phyloP scores from a whole-genome alignment of 2,329 filamentous ascomycete genomes.

The Lasiodiplodia sp. region DNA sequence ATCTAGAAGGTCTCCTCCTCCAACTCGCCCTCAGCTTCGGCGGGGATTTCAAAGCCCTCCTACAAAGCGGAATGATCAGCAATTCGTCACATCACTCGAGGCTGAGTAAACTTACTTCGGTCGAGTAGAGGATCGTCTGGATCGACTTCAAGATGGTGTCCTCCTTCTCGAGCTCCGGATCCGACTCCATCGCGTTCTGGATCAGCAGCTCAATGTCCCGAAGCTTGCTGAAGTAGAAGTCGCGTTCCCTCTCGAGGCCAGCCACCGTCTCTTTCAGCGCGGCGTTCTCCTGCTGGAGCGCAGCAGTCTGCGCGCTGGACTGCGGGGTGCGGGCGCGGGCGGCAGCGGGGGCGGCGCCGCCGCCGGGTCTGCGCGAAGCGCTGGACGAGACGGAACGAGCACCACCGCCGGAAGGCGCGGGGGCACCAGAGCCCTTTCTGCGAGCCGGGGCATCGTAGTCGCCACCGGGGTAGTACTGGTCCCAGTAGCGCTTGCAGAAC shows the following conservation, averaged over 20 bases:
- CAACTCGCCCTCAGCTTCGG: conserved; percentile 72
- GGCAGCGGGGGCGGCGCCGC: conserved; percentile 47
- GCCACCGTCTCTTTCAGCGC: conserved; percentile 94
- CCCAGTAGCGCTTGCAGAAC: conserved; percentile 97
- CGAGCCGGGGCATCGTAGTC: conserved; percentile 92
- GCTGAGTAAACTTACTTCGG: conserved; percentile 65
- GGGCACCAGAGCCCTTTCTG: conserved; percentile 77
- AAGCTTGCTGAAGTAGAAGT: conserved; percentile 99
- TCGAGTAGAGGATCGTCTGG: conserved; percentile 95
- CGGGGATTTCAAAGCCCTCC: conserved; percentile 79
- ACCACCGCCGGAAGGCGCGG: conserved; percentile 54
- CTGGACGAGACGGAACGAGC: conserved; percentile 53
- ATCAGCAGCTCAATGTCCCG: conserved; percentile 95
- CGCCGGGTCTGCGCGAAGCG: conserved; percentile 53
- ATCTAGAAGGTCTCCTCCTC: conserved; percentile 62
- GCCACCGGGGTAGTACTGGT: conserved; percentile 95
- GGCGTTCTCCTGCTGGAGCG: conserved; percentile 82
- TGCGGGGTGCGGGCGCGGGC: conserved; percentile 51
- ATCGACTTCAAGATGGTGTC: conserved; percentile 95
- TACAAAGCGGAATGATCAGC: conserved; percentile 31
- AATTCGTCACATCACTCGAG: not conserved
- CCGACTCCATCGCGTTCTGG: conserved; percentile 90
- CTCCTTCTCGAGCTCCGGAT: conserved; percentile 92
- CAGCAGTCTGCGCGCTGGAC: conserved; percentile 69
- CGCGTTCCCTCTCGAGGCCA: conserved; percentile 91